Percentiles rank a stretch among this genome's conserved stretches.
Evolutionary conservation across 768 basidiomycete species (phyloP).

Genomic region (Suillus cothurnatus): DNA sequence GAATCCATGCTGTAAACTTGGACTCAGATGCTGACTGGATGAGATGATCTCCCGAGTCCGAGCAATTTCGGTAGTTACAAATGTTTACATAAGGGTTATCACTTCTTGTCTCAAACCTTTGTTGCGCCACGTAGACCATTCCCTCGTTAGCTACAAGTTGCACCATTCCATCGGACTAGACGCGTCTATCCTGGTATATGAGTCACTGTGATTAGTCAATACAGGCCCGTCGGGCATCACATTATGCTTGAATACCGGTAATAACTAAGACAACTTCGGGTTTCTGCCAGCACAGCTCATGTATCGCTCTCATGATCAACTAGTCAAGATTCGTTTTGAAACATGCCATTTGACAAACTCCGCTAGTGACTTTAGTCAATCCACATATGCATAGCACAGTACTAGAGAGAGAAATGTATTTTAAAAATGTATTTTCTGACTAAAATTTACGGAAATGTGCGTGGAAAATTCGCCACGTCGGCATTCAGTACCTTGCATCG

Average conservation of each 20-base stretch:
- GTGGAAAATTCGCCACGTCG: neutral
- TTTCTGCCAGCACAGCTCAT: neutral
- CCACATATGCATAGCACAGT: too few relatives aligned
- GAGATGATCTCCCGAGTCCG: neutral
- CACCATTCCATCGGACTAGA: neutral
- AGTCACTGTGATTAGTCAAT: neutral
- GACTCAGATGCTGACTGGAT: neutral
- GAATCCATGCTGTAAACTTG: constrained; percentile 38
- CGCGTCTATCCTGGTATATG: neutral
- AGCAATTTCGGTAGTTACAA: neutral
- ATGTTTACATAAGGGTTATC: neutral
- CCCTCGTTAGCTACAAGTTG: neutral
- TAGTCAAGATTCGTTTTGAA: neutral
- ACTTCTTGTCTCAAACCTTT: neutral
- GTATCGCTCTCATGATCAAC: neutral
- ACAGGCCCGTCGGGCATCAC: neutral
- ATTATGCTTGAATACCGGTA: neutral
- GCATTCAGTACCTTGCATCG: neutral
- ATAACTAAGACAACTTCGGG: neutral
- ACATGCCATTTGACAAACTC: neutral
- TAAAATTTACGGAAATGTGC: neutral
- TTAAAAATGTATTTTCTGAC: neutral
- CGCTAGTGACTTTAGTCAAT: too few relatives aligned
- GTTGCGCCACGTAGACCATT: neutral
- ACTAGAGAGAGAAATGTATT: too few relatives aligned